phyloP scores from a whole-genome alignment of 306 rosid species.

The Quercus engelmannii region DNA sequence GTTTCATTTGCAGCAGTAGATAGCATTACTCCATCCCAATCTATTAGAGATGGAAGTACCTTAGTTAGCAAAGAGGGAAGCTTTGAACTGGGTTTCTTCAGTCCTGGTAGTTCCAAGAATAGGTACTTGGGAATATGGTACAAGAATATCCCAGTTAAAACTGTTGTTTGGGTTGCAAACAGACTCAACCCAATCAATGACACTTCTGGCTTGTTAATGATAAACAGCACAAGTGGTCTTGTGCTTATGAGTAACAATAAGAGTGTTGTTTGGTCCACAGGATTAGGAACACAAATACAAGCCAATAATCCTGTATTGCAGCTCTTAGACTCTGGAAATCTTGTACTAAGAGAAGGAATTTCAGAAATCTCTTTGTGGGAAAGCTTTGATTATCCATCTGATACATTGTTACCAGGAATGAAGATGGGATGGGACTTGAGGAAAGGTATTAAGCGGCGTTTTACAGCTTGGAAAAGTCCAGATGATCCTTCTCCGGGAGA shows the following conservation, averaged over 20 bases:
- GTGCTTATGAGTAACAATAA: slow-evolving; percentile 16
- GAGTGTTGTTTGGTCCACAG: slow-evolving; percentile 35
- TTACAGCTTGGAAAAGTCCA: slow-evolving; percentile 40
- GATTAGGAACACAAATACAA: not conserved
- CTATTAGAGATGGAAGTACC: slow-evolving; percentile 3
- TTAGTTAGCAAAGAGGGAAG: slow-evolving; percentile 20
- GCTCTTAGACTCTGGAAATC: slow-evolving; percentile 52
- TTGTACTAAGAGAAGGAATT: slow-evolving; percentile 34
- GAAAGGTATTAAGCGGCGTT: slow-evolving; percentile 26
- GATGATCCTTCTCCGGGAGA: slow-evolving; percentile 53
- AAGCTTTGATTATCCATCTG: slow-evolving; percentile 62
- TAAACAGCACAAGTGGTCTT: slow-evolving; percentile 17
- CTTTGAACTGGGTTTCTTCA: slow-evolving; percentile 41
- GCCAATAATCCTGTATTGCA: slow-evolving; percentile 21
- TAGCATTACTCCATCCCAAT: slow-evolving; percentile 11
- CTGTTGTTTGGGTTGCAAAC: slow-evolving; percentile 66
- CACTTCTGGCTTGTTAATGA: slow-evolving; percentile 31
- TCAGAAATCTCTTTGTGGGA: slow-evolving; percentile 43
- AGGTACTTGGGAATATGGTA: slow-evolving; percentile 54
- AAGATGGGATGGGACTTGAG: slow-evolving; percentile 53
- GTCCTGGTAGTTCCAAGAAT: slow-evolving; percentile 23
- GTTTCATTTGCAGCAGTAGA: slow-evolving; percentile 12
- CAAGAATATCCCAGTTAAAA: slow-evolving; percentile 17
- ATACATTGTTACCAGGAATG: slow-evolving; percentile 55
- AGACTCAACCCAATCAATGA: slow-evolving; percentile 33